Evolutionary conservation across 768 basidiomycete species (phyloP).

Genomic region (Panaeolus cyanescens): DNA sequence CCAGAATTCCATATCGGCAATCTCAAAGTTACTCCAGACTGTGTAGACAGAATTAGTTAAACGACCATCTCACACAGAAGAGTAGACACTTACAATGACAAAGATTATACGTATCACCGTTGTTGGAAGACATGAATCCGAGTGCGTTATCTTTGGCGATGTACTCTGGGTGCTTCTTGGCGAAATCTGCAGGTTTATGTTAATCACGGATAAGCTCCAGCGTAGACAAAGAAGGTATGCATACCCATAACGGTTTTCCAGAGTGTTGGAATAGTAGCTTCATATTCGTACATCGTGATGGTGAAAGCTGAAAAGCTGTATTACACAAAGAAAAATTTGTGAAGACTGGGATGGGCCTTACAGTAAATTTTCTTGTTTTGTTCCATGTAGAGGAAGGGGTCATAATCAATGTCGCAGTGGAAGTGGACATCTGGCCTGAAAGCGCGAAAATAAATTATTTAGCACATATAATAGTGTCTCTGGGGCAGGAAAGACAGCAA

Average conservation of each 20-base stretch:
- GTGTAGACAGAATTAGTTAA: background rate
- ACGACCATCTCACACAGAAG: slow-evolving; percentile 1
- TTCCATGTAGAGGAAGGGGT: slow-evolving; percentile 76
- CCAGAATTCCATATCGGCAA: slow-evolving; percentile 68
- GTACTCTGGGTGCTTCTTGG: slow-evolving; percentile 52
- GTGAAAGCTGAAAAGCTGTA: slow-evolving; percentile 51
- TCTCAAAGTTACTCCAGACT: slow-evolving; percentile 75
- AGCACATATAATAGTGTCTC: background rate
- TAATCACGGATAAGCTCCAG: background rate
- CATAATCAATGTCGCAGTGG: slow-evolving; percentile 67
- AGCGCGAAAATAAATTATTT: slow-evolving; percentile 25
- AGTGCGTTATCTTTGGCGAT: slow-evolving; percentile 61
- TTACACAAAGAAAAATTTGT: background rate
- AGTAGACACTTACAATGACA: slow-evolving; percentile 60
- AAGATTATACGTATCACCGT: slow-evolving; percentile 66
- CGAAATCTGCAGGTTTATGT: slow-evolving; percentile 46
- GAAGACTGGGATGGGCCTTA: slow-evolving; percentile 17
- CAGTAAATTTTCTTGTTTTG: slow-evolving; percentile 71
- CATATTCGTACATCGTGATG: slow-evolving; percentile 73
- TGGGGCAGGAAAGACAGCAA: slow-evolving; percentile 9
- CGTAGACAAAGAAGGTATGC: slow-evolving; percentile 15
- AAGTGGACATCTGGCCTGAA: slow-evolving; percentile 69
- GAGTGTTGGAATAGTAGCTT: slow-evolving; percentile 72
- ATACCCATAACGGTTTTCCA: slow-evolving; percentile 71
- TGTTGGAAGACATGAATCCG: slow-evolving; percentile 48